phyloP scores from a whole-genome alignment of 2,329 filamentous ascomycete species.

The Neofusicoccum umdonicola region DNA sequence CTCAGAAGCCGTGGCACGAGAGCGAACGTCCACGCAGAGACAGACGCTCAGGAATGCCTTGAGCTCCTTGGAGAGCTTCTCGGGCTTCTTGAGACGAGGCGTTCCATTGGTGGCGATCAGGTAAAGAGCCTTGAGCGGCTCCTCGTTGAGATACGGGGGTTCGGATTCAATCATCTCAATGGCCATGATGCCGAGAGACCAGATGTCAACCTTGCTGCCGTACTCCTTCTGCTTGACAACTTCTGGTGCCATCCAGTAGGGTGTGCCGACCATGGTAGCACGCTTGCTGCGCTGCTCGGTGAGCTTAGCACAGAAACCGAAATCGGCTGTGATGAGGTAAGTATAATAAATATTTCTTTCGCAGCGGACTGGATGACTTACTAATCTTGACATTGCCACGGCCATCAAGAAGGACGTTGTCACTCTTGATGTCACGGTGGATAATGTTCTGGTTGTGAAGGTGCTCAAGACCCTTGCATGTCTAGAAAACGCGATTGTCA shows the following conservation, averaged over 20 bases:
- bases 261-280: constrained; percentile 97
- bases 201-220: constrained; percentile 96
- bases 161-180: constrained; percentile 99
- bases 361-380: constrained; percentile 50
- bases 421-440: constrained; percentile 98
- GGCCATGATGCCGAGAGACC: constrained; percentile 98
- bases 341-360: constrained; percentile 12
- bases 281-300: constrained; percentile 96
- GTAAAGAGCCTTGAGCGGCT: constrained; percentile 94
- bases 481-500: constrained; percentile 52
- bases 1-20: constrained; percentile 86
- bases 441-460: constrained; percentile 96
- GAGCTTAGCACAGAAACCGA: constrained; percentile 97
- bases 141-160: constrained; percentile 95
- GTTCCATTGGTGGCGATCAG: constrained; percentile 98
- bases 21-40: constrained; percentile 94
- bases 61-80: constrained; percentile 95
- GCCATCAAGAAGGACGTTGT: constrained; percentile 93
- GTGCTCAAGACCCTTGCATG: constrained; percentile 91
- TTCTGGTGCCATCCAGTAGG: constrained; percentile 99
- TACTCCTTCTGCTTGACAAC: constrained; percentile 99
- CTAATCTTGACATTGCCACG: constrained; percentile 97
- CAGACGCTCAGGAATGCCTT: constrained; percentile 97
- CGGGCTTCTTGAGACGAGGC: constrained; percentile 93
- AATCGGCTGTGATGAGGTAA: constrained; percentile 68